Evolutionary conservation across 331 rosid species (phyloP).

Genomic region (Dryas integrifolia): DNA sequence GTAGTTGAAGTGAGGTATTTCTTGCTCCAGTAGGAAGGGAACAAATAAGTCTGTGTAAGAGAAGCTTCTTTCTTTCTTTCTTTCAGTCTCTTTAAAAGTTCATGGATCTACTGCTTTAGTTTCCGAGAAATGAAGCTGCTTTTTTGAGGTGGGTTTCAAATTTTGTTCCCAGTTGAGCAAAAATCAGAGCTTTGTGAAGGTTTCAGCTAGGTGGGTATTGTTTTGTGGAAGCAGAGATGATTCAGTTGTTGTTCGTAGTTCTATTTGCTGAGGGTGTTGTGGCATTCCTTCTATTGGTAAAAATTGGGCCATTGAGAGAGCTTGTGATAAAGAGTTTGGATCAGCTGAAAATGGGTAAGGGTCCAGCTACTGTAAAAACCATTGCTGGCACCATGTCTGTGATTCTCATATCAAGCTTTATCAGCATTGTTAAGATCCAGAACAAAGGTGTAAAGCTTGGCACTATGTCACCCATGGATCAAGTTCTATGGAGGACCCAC

Average conservation of each 20-base stretch:
- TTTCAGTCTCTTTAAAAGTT: background rate
- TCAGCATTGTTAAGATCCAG: constrained; percentile 84
- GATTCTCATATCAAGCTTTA: constrained; percentile 62
- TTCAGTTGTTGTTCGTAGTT: constrained; percentile 72
- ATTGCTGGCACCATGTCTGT: constrained; percentile 80
- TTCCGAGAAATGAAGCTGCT: background rate
- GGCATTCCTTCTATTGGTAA: constrained; percentile 60
- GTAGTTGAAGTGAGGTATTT: constrained; percentile 17
- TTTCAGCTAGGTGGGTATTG: constrained; percentile 20
- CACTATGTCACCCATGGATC: constrained; percentile 89
- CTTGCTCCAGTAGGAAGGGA: constrained; percentile 16
- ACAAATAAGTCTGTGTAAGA: constrained; percentile 14
- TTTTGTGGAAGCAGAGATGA: constrained; percentile 45
- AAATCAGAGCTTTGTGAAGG: constrained; percentile 19
- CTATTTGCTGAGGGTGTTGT: constrained; percentile 59
- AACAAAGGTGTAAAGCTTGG: constrained; percentile 84
- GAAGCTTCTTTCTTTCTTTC: constrained; percentile 13
- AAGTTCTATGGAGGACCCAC: constrained; percentile 85
- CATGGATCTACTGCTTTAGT: constrained; percentile 6
- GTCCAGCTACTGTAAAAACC: constrained; percentile 68
- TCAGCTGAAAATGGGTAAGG: constrained; percentile 75
- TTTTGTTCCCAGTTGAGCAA: constrained; percentile 19
- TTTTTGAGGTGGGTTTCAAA: constrained; percentile 1
- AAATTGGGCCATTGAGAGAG: constrained; percentile 81
- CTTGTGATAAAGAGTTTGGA: constrained; percentile 71